Base-by-base conservation (phyloP, 106 monocot species). In the Platanthera guangdongensis region DNA sequence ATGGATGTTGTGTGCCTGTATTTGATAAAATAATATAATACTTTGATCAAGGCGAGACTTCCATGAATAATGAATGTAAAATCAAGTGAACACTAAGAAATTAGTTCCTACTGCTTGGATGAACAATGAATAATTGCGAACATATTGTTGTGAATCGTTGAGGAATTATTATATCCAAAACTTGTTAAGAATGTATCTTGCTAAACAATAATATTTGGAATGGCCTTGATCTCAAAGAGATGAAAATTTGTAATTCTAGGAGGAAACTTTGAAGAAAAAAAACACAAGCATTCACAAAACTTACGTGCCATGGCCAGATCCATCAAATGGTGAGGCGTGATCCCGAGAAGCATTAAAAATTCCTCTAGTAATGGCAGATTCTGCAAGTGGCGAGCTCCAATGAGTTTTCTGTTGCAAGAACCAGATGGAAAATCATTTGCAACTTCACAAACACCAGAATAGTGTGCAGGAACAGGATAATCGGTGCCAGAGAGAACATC, bases 291-390 rank as follows among this genome's bases (percentile, higher is more conserved):
- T 5, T 47, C 70, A 12, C 16, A 50, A 47, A 9, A 85, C 94
- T 84, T 80, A 99, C 97, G 94, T 99, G 75, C 97, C 97, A 87
- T 99, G 97, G 51, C 97, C 97, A 78, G 94, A 94, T 77, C 97
- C 86, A 83, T 99, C 97, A 79, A 94, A 85, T 53, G 97, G 97
- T 62, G 97, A 99, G 79, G 97, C 91, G 78, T 85, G 85, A 80
- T 99, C 97, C 62, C 85, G 59, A 79, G 89, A 87, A 72, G 88
- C 65, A 85, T 99, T 99, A 64, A 99, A 94, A 55, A 94, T 81
- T 68, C 97, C 97, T 71, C 94, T 84, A 4, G 91, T 92, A 78
- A 99, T 99, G 53, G 97, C 97, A 52, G 94, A 91, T 79, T 91
- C 91, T 25, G 97, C 97, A 88, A 99, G 81, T 99, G 97, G 3